Conservation (phyloP, 371 early-diverging fungal genomes). For the Syncephalastrum sp. region DNA sequence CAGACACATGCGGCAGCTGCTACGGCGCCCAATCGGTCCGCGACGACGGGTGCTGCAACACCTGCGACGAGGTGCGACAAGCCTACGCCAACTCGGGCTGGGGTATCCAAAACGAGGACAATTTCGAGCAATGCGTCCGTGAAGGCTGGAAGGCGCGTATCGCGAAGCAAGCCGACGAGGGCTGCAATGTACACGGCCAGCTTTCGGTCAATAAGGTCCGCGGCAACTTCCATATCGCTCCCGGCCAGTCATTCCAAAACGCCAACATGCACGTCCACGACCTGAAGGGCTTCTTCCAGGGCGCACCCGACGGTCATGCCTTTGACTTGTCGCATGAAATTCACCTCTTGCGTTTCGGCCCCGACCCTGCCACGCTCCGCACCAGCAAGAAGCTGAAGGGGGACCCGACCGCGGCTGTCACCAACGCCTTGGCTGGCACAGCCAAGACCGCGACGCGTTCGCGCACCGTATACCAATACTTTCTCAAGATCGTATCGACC, state of each 20-base stretch:
- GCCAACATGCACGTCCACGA: slow-evolving; percentile 83
- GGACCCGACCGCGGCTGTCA: slow-evolving; percentile 48
- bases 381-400: slow-evolving; percentile 8
- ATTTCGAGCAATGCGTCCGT: slow-evolving; percentile 88
- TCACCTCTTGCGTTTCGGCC: slow-evolving; percentile 81
- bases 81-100: slow-evolving; percentile 84
- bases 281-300: slow-evolving; percentile 40
- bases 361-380: slow-evolving; percentile 15
- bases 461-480: slow-evolving; percentile 79
- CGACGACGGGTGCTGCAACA: slow-evolving; percentile 89
- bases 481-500: slow-evolving; percentile 92
- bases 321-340: slow-evolving; percentile 87
- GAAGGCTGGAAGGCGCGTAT: slow-evolving; percentile 83
- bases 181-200: slow-evolving; percentile 67
- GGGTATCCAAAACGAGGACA: slow-evolving; percentile 72
- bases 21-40: slow-evolving; percentile 72
- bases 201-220: slow-evolving; percentile 89
- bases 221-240: slow-evolving; percentile 91
- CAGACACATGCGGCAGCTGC: slow-evolving; percentile 86
- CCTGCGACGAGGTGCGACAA: slow-evolving; percentile 88
- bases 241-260: slow-evolving; percentile 83
- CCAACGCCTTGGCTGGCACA: slow-evolving; percentile 79
- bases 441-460: slow-evolving; percentile 27
- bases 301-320: slow-evolving; percentile 45
- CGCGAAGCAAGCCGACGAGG: slow-evolving; percentile 81